A percentile compares a stretch with the other conserved stretches of the same genome.
phyloP scores from a whole-genome alignment of 2,329 filamentous ascomycete species.

The Talaromyces sp. region DNA sequence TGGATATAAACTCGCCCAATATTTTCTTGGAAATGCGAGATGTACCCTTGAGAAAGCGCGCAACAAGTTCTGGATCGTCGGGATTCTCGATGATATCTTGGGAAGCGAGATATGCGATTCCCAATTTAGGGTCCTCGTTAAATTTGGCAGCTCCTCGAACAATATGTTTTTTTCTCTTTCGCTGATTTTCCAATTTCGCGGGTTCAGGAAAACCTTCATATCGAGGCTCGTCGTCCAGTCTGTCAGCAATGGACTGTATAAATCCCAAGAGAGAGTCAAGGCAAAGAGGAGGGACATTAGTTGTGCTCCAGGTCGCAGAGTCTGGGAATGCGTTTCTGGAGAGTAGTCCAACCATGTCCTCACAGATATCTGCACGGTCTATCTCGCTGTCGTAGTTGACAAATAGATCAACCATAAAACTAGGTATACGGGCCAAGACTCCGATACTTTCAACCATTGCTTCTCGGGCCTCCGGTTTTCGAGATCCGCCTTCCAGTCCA shows the following conservation, averaged over 20 bases:
- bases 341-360: conserved; percentile 89
- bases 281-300: conserved; percentile 91
- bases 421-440: conserved; percentile 84
- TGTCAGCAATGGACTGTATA: conserved; percentile 85
- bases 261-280: conserved; percentile 87
- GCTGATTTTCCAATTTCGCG: conserved; percentile 62
- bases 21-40: conserved; percentile 84
- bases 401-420: conserved; percentile 91
- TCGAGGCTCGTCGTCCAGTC: conserved; percentile 66
- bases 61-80: conserved; percentile 70
- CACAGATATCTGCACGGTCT: conserved; percentile 84
- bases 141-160: conserved; percentile 85
- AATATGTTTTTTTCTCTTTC: conserved; percentile 79
- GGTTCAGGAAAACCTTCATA: conserved; percentile 64
- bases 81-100: conserved; percentile 79
- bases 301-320: conserved; percentile 97
- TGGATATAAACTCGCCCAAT: conserved; percentile 89
- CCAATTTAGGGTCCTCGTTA: conserved; percentile 89
- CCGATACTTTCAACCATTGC: conserved; percentile 98
- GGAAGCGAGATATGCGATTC: conserved; percentile 77
- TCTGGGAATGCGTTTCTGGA: conserved; percentile 94
- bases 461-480: conserved; percentile 92
- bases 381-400: conserved; percentile 98
- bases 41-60: conserved; percentile 83
- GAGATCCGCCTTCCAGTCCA: conserved; percentile 82